Conservation (phyloP, 768 basidiomycete genomes). For the Hygrocybe punicea region DNA sequence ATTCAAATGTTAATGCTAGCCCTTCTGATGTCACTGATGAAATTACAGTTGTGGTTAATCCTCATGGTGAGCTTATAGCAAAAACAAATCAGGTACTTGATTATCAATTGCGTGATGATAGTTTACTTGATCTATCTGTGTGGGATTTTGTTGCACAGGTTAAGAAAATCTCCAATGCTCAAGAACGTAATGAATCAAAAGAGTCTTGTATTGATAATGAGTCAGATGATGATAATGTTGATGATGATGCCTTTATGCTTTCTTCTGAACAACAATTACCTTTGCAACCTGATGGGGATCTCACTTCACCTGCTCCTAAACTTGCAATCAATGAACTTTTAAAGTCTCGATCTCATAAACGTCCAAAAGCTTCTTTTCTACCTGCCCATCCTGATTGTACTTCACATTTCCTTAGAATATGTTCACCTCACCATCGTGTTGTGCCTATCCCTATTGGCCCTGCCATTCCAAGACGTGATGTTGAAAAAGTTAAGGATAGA, state of each 20-base stretch:
- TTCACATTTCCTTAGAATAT: conserved; percentile 18
- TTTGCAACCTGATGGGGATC: no score
- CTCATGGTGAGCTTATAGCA: conserved; percentile 13
- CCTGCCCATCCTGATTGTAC: conserved; percentile 19
- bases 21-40: conserved; percentile 11
- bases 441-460: conserved; percentile 38
- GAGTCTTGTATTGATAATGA: not conserved
- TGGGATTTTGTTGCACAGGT: conserved; percentile 30
- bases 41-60: conserved; percentile 9
- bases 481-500: conserved; percentile 2
- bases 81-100: conserved; percentile 21
- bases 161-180: conserved; percentile 17
- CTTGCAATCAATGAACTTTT: not conserved
- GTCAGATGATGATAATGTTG: conserved; percentile 5
- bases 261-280: no score
- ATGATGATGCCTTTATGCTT: no score
- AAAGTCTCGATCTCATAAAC: conserved; percentile 1
- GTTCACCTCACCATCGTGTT: not conserved
- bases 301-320: no score
- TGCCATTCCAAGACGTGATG: conserved; percentile 30
- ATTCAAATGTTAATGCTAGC: no score
- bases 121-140: conserved; percentile 14
- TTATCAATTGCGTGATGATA: conserved; percentile 20
- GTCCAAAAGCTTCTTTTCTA: not conserved
- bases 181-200: not conserved